Base-by-base conservation (phyloP, 306 rosid species). In the Prunus padus region DNA sequence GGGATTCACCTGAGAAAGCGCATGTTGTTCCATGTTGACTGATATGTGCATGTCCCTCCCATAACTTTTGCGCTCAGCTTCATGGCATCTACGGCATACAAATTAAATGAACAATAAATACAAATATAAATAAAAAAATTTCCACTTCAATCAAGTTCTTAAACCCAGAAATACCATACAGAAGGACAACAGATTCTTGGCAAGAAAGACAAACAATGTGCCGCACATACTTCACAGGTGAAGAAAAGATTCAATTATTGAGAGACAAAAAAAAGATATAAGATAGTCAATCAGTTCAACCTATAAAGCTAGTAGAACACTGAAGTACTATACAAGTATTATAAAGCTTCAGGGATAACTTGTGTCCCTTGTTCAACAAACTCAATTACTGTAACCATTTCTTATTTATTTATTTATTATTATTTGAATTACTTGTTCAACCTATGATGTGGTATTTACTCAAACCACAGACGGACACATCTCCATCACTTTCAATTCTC, bases 1-100 rank as follows among this genome's bases (percentile, higher is more conserved):
- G 80, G n/a, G 6, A 76, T 59, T 78, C 69, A 87, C 88, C 80
- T 84, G 79, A 65, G 54, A 52, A 25, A 88, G 88, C 23, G 15
- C 65, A 75, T 88, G 96, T 46, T 51, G 77, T 71, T 82, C 84
- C 16, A 85, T 84, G 59, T 54, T 81, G 8, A 3, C 8, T 23
- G 86, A 79, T 68, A 76, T 81, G 82, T 90, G 92, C 11, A 71
- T 69, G 63, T 77, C 81, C 46, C 30, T 66, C 9, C 74, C 67
- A 37, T 40, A 15, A 13, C 25, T 77, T 25, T 55, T 55, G 52
- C 57, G 49, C 65, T 81, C 69, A 56, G 49, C 30, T 7, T 26
- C 74, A 68, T 77, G 76, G 44, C 85, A 82, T 62, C 82, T 80
- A 47, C 64, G 57, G 37, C 47, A 45, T 20, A 73, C 46, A 25